Conservation (phyloP, 352 stramenopile species). For the Phytophthora vignae region DNA sequence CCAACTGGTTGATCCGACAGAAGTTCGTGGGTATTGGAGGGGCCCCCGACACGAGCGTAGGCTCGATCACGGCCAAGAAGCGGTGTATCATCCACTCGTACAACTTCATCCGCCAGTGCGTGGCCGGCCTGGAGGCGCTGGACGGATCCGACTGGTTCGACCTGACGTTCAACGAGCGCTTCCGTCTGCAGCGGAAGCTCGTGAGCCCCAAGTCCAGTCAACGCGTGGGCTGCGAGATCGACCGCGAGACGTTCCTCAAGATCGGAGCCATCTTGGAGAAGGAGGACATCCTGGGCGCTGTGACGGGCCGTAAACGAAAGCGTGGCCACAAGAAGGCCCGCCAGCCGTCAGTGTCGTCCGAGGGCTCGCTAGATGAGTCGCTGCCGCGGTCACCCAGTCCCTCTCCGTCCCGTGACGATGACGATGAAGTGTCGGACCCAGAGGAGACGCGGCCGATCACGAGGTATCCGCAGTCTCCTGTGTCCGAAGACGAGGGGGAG, state of each 20-base stretch:
- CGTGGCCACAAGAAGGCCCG: conserved; percentile 25
- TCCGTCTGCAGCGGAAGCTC: conserved; percentile 38
- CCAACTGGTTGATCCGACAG: conserved; percentile 54
- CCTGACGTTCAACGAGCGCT: conserved; percentile 38
- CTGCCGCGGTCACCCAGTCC: conserved; percentile 24
- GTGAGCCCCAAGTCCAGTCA: conserved; percentile 47
- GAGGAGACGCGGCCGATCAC: conserved; percentile 14
- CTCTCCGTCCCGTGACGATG: conserved; percentile 19
- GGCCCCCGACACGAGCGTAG: conserved; percentile 38
- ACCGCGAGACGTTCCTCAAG: conserved; percentile 37
- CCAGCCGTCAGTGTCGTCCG: conserved; percentile 38
- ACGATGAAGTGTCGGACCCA: conserved; percentile 33
- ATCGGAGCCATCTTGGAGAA: conserved; percentile 41
- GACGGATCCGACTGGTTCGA: conserved; percentile 49
- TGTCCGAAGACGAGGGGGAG: conserved; percentile 17
- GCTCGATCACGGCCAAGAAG: conserved; percentile 49
- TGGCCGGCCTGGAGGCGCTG: conserved; percentile 30
- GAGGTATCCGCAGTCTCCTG: neutral
- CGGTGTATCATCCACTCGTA: conserved; percentile 44
- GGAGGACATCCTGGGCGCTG: conserved; percentile 38
- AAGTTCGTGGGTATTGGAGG: conserved; percentile 43
- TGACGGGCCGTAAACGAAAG: conserved; percentile 42
- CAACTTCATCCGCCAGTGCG: conserved; percentile 46
- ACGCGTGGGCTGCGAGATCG: conserved; percentile 41
- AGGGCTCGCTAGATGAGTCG: conserved; percentile 24